These are phyloP conservation scores for Papilionanthe hybrid DNA, from an alignment of 116 monocot genomes.

Conservation along the genomic window DNA sequence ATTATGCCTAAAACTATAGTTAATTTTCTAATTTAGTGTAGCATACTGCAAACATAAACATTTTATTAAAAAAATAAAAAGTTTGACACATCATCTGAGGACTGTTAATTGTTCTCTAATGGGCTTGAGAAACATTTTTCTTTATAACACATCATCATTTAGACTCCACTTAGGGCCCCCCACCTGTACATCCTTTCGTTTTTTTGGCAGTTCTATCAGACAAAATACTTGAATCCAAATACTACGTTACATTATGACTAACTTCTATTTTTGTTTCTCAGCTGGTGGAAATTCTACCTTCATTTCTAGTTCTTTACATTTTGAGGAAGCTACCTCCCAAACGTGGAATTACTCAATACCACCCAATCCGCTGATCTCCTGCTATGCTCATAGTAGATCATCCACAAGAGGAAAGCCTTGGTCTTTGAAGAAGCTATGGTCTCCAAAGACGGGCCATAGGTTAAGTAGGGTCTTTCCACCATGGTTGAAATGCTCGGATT, in stretches of 20 bases:
- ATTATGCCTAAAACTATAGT: no score
- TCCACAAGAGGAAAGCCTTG: background rate
- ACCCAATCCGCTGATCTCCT: conserved; percentile 36
- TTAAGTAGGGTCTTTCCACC: no score
- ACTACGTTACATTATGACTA: background rate
- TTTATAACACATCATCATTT: no score
- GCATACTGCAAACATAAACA: no score
- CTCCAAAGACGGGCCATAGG: background rate
- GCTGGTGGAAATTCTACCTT: conserved; percentile 86
- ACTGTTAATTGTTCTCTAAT: no score
- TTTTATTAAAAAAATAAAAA: no score
- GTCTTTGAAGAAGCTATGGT: background rate
- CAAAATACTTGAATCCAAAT: background rate
- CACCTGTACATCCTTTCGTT: no score
- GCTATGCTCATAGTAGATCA: background rate
- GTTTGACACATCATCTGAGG: no score
- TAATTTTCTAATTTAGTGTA: no score
- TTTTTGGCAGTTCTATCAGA: no score
- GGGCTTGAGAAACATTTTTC: no score
- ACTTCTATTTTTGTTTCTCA: conserved; percentile 9
- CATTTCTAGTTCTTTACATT: conserved; percentile 68
- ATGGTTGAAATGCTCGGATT: background rate
- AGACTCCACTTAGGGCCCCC: no score
- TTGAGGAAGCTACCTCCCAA: conserved; percentile 84
- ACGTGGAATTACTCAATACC: conserved; percentile 66